Evolutionary conservation across 805 yeast genomes (phyloP).

Genomic region (Wickerhamiella slavikovae): DNA sequence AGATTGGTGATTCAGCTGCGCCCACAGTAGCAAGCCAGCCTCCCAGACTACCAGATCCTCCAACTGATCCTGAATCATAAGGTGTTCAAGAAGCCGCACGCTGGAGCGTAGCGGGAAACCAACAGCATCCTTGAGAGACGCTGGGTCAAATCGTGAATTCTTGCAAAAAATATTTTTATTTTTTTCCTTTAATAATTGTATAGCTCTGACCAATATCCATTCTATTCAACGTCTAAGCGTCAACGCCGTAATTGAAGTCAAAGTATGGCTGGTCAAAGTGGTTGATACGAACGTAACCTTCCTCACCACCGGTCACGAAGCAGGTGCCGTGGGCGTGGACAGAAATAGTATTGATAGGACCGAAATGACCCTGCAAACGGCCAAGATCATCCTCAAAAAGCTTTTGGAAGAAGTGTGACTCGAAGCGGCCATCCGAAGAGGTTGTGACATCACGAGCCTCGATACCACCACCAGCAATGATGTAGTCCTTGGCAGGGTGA

Average conservation of each 20-base stretch:
- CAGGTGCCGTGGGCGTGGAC: conserved; percentile 87
- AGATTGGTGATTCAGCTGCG: no score
- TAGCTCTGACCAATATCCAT: no score
- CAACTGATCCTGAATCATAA: no score
- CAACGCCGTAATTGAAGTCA: conserved; percentile 87
- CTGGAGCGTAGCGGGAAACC: no score
- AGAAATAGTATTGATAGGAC: conserved; percentile 88
- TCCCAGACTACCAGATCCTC: no score
- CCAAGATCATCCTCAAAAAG: conserved; percentile 91
- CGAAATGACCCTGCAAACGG: conserved; percentile 95
- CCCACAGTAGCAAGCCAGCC: no score
- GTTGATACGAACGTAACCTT: conserved; percentile 89
- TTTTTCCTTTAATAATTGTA: no score
- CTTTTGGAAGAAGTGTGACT: conserved; percentile 89
- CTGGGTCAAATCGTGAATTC: no score
- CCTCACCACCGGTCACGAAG: conserved; percentile 96
- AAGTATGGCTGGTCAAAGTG: conserved; percentile 80
- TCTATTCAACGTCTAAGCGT: no score
- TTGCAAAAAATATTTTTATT: no score
- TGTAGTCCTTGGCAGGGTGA: conserved; percentile 86
- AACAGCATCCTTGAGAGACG: no score
- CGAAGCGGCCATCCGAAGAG: conserved; percentile 94
- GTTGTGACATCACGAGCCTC: conserved; percentile 97
- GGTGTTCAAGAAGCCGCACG: no score
- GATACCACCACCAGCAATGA: conserved; percentile 97